A percentile compares a stretch with the other conserved stretches of the same genome.
Evolutionary conservation across 2,329 filamentous ascomycete genomes (phyloP).

Genomic region (Botrytis pseudocinerea): DNA sequence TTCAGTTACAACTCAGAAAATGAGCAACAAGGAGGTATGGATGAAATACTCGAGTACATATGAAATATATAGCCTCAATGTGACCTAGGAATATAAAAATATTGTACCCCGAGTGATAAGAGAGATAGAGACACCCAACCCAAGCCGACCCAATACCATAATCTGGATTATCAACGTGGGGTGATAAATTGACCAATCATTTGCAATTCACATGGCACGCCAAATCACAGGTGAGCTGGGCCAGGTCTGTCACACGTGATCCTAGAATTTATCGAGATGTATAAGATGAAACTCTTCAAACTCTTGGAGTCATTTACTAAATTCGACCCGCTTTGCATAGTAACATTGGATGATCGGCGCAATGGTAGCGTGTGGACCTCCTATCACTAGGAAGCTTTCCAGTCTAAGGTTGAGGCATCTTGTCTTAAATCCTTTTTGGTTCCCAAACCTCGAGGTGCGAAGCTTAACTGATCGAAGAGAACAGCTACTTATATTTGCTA

Average conservation of each 20-base stretch:
- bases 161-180: constrained; percentile 2
- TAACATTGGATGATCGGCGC: constrained; percentile 9
- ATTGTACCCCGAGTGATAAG: not conserved
- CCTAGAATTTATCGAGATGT: not conserved
- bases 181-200: not conserved
- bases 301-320: not conserved
- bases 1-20: not conserved
- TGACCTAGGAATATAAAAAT: not conserved
- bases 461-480: too few species aligned
- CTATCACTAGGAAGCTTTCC: too few species aligned
- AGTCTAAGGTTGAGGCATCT: too few species aligned
- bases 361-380: constrained; percentile 24
- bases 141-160: constrained; percentile 11
- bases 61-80: not conserved
- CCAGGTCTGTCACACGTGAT: not conserved
- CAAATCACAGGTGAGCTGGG: not conserved
- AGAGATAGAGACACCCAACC: not conserved
- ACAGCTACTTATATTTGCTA: too few species aligned
- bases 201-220: not conserved
- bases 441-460: too few species aligned
- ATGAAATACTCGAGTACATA: not conserved
- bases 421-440: too few species aligned
- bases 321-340: not conserved
- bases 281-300: not conserved
- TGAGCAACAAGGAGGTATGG: not conserved